Base-by-base conservation (phyloP, 176 grass and related monocot species). In the Hsuehochloa calcarea region DNA sequence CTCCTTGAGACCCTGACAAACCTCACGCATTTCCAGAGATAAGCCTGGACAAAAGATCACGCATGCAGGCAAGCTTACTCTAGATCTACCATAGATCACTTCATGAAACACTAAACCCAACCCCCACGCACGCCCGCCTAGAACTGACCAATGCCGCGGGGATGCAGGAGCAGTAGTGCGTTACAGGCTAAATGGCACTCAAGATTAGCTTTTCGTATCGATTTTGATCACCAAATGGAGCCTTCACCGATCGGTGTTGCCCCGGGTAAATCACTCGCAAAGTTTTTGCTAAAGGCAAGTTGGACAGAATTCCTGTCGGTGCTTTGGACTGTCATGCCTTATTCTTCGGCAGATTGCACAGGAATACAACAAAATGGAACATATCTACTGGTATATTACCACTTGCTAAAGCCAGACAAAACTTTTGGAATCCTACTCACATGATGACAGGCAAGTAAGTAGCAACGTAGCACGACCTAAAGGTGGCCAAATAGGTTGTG, bases 131-230 rank as follows among this genome's bases (percentile, higher is more conserved):
- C 15, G 34, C 44, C 17, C 6, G 31, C 15, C 52, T 65, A 88
- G 9, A 83, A 35, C 73, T 34, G 80, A 70, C 55, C 35, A 78
- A 62, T 52, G 54, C 25, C 20, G 22, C 51, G 31, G 31, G 45
- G 54, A 75, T 80, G 49, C 60, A 67, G 56, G 25, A 54, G n/a
- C 23, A 78, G 2, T 70, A 79, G 87, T 88, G 74, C 74, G 87
- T 26, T 35, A 79, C 67, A 89, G 45, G 68, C 19, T 65, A 72
- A 54, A 3, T 26, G 67, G 72, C 74, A 84, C 80, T 23, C 1
- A 55, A n/a, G 20, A 2, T 43, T 29, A 47, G 40, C 79, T 68
- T 70, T 75, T 47, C 56, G 67, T 58, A 37, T 40, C 26, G 17
- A 27, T 66, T 63, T 39, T 84, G 46, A 73, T 78, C 46, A 84